These are phyloP conservation scores for Agastache rugosa DNA, from an alignment of 257 asterid species.

Conservation along the genomic window DNA sequence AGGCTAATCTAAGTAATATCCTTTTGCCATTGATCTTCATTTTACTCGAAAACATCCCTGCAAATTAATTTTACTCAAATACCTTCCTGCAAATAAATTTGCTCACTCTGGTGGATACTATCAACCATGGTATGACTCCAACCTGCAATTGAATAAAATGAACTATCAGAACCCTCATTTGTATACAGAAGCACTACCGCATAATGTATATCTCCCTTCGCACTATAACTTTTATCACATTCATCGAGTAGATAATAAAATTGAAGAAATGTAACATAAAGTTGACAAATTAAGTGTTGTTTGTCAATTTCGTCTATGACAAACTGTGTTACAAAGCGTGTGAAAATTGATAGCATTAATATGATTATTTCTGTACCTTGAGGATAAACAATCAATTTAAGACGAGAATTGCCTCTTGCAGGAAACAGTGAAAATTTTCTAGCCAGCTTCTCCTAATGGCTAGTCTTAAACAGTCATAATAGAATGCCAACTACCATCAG, in stretches of 20 bases:
- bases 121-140: conserved; percentile 91
- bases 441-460: background rate
- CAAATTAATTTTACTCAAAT: conserved; percentile 36
- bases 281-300: background rate
- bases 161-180: conserved; percentile 22
- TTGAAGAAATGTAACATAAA: background rate
- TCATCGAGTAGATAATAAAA: background rate
- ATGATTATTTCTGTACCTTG: background rate
- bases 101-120: conserved; percentile 79
- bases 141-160: conserved; percentile 58
- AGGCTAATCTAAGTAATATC: conserved; percentile 24
- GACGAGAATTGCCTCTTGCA: background rate
- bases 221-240: background rate
- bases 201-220: background rate
- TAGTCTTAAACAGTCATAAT: background rate
- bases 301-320: background rate
- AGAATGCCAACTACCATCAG: background rate
- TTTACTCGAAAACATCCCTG: background rate
- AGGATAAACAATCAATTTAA: background rate
- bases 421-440: background rate
- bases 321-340: background rate
- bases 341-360: background rate
- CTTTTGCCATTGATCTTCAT: conserved; percentile 3
- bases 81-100: conserved; percentile 70
- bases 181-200: background rate